These are phyloP conservation scores for Aaosphaeria pasadenensis DNA, from an alignment of 2,329 filamentous ascomycete species.

Conservation along the genomic window DNA sequence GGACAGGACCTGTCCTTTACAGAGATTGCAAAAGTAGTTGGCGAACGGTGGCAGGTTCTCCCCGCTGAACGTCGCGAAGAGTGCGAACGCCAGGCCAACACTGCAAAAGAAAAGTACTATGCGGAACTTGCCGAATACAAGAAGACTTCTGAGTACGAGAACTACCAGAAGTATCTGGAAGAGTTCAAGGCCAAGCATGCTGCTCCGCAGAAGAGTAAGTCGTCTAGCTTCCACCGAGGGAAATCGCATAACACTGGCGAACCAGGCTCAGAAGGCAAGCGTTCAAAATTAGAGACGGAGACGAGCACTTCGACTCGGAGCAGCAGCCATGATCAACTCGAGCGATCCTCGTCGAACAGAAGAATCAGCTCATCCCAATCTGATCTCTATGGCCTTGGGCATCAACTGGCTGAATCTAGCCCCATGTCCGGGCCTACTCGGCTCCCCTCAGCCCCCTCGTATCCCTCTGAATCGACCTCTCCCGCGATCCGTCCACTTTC, in stretches of 20 bases:
- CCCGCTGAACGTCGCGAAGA: slow-evolving; percentile 65
- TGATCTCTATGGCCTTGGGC: slow-evolving; percentile 11
- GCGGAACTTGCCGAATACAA: slow-evolving; percentile 72
- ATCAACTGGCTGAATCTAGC: slow-evolving; percentile 23
- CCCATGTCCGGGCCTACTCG: slow-evolving; percentile 22
- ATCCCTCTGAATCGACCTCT: slow-evolving; percentile 32
- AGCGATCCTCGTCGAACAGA: slow-evolving; percentile 18
- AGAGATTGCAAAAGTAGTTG: slow-evolving; percentile 78
- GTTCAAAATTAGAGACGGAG: slow-evolving; percentile 43
- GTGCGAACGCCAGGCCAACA: slow-evolving; percentile 69
- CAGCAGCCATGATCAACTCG: slow-evolving; percentile 27
- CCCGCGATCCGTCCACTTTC: slow-evolving; percentile 28
- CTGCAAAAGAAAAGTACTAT: slow-evolving; percentile 74
- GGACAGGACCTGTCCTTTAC: slow-evolving; percentile 76
- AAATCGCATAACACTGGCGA: background rate
- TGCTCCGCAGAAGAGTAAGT: slow-evolving; percentile 34
- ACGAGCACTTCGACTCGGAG: slow-evolving; percentile 27
- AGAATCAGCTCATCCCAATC: slow-evolving; percentile 26
- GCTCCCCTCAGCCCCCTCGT: slow-evolving; percentile 21
- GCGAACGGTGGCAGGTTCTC: slow-evolving; percentile 77
- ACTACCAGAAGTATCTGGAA: slow-evolving; percentile 68
- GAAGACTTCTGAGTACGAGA: slow-evolving; percentile 66
- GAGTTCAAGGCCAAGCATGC: slow-evolving; percentile 75
- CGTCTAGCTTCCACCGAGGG: background rate
- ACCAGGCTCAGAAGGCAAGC: slow-evolving; percentile 39